phyloP scores from a whole-genome alignment of 1,139 yeast genomes.

The Candida albicans region DNA sequence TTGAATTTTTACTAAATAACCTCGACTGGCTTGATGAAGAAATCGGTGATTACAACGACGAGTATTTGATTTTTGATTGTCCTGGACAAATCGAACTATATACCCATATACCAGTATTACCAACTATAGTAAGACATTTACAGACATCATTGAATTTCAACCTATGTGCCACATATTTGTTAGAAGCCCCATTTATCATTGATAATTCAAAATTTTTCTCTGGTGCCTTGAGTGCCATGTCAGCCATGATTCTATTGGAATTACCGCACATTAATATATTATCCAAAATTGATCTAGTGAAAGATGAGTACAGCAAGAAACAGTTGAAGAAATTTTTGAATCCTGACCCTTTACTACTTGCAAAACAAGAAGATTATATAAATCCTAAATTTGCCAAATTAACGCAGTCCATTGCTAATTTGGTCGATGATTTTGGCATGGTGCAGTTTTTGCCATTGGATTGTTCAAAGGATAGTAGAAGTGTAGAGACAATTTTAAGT shows the following conservation, averaged over 20 bases:
- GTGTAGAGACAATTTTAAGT: constrained; percentile 80
- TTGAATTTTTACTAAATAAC: constrained; percentile 82
- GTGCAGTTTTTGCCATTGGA: constrained; percentile 93
- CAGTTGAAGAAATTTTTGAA: constrained; percentile 81
- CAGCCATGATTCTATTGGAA: constrained; percentile 93
- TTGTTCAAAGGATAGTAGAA: constrained; percentile 71
- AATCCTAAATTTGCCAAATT: constrained; percentile 78
- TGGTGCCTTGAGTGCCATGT: constrained; percentile 96
- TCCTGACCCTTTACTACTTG: constrained; percentile 80
- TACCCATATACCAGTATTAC: constrained; percentile 91
- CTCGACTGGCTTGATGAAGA: constrained; percentile 97
- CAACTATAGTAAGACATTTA: constrained; percentile 81
- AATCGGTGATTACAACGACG: constrained; percentile 91
- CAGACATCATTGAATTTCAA: constrained; percentile 77
- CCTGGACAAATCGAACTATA: constrained; percentile 98
- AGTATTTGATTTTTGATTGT: constrained; percentile 90
- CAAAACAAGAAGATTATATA: constrained; percentile 37
- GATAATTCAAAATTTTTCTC: constrained; percentile 91
- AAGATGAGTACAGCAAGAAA: constrained; percentile 69
- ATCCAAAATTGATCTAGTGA: constrained; percentile 82
- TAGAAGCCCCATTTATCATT: constrained; percentile 92
- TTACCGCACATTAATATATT: constrained; percentile 90
- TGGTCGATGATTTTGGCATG: constrained; percentile 98
- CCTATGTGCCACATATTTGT: constrained; percentile 85
- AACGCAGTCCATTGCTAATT: constrained; percentile 79